Conservation (phyloP, 768 basidiomycete genomes). For the Mycena floridula region DNA sequence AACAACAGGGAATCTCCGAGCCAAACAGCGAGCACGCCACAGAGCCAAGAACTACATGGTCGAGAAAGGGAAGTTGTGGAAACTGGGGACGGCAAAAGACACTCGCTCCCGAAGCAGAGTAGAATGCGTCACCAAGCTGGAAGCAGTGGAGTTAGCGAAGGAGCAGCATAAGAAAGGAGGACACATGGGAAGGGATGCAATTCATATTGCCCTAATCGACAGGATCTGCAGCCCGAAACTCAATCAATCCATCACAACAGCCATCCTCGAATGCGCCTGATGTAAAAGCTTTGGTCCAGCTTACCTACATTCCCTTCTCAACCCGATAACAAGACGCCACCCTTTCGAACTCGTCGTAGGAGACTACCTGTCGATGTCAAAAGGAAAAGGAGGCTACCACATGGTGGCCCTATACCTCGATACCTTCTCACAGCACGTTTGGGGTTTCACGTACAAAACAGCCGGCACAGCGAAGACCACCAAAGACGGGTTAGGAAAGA, state of each 20-base stretch:
- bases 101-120: no score
- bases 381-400: background rate
- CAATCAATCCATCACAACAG: no score
- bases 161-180: no score
- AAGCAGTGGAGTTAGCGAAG: no score
- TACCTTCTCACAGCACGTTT: background rate
- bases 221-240: conserved; percentile 2
- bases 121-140: no score
- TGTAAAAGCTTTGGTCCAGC: conserved; percentile 6
- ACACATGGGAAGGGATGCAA: conserved; percentile 3
- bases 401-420: background rate
- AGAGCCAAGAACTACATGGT: no score
- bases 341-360: background rate
- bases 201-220: no score
- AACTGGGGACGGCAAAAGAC: no score
- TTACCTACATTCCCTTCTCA: background rate
- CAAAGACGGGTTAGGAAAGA: background rate
- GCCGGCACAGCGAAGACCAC: background rate
- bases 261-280: no score
- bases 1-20: no score
- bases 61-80: no score
- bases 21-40: no score
- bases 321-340: background rate
- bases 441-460: background rate
- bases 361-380: background rate